Evolutionary conservation across 164 flowering plant species (phyloP).

Genomic region (Stephania yunnanensis): DNA sequence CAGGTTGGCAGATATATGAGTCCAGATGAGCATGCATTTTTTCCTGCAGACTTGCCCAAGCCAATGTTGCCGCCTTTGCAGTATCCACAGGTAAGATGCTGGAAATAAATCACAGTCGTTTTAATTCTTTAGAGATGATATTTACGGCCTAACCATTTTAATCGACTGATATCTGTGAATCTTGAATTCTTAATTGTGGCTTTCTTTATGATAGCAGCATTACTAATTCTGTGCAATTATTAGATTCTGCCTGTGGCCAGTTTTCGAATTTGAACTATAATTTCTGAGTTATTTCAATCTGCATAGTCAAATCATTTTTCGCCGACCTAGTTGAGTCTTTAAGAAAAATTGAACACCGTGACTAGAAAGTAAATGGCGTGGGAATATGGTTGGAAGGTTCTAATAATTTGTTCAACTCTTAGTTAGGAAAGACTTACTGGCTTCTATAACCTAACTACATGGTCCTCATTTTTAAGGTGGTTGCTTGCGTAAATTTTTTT

Average conservation of each 20-base stretch:
- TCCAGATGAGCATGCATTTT: conserved; percentile 98
- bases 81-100: conserved; percentile 62
- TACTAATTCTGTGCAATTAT: neutral
- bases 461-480: neutral
- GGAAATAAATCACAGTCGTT: neutral
- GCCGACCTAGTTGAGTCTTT: neutral
- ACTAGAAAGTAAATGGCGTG: neutral
- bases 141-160: neutral
- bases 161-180: neutral
- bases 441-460: neutral
- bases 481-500: neutral
- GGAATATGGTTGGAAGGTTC: neutral
- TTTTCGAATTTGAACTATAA: neutral
- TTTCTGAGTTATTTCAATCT: neutral
- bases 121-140: neutral
- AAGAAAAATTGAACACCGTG: neutral
- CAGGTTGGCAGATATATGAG: conserved; percentile 89
- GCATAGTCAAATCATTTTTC: neutral
- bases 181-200: neutral
- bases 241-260: neutral
- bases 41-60: conserved; percentile 63
- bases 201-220: neutral
- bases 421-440: neutral
- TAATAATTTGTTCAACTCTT: neutral
- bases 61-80: conserved; percentile 79